Base-by-base conservation (phyloP, 2,329 filamentous ascomycete genomes). In the Plenodomus biglobosus region DNA sequence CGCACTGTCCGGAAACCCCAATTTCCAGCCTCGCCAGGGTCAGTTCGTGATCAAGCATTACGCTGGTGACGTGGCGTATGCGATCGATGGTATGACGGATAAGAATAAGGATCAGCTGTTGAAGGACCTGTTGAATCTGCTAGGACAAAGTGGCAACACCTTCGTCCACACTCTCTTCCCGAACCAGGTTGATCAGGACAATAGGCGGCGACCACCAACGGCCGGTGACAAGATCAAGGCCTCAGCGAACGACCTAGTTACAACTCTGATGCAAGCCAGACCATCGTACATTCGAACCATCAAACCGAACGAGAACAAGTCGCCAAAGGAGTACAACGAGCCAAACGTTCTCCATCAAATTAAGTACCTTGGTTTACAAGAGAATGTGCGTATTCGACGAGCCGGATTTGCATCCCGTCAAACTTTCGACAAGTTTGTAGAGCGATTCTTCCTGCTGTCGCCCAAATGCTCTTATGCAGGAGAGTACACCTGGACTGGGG, bases 31-130 rank as follows among this genome's bases (percentile, higher is more conserved):
- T 55, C 84, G 94, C 35, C 92, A 97, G 74, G 92, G 92, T 42
- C 94, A 90, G 71, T 99, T 99, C 73, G 94, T 99, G 67, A 88
- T 99, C 75, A 97, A 96, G 78, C 94, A 99, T 75, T 99, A 99
- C 70, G 94, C 94, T 48, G 94, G 94, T 73, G 94, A 99, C 73
- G 94, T 99, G 59, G 86, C 85, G 58, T 99, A 99, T 72, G 89
- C 88, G 1, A 87, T 97, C 2, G 90, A 95, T 47, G 94, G 94
- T 50, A 99, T 99, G 78, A 99, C 94, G 1, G 94, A 99, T 73
- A 99, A 99, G 81, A 99, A 97, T 79, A 99, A 97, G 79, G 94
- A 99, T 68, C 90, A 95, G 73, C 80, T 99, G 38, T 78, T 97
- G 49, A 99, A 99, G 77, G 94, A 96, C 61, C 78, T 99, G 36